Evolutionary conservation across 352 stramenopile genomes (phyloP).

Genomic region (Pythium insidiosum): DNA sequence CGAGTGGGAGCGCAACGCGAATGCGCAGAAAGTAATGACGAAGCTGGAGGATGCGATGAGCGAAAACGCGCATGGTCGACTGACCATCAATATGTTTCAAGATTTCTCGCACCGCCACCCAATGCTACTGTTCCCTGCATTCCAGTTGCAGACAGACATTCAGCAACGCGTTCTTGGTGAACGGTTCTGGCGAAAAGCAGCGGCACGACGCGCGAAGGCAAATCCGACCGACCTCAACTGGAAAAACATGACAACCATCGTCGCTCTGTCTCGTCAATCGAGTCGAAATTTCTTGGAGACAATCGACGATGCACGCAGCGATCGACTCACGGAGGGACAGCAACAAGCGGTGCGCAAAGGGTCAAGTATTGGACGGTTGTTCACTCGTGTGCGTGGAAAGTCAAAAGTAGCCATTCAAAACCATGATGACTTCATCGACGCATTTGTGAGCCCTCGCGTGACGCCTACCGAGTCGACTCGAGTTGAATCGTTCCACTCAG

Average conservation of each 20-base stretch:
- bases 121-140: slow-evolving; percentile 62
- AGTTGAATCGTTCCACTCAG: too few species aligned
- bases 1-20: slow-evolving; percentile 38
- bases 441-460: too few species aligned
- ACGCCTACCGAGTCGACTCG: too few species aligned
- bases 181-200: slow-evolving; percentile 42
- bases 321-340: slow-evolving; percentile 5
- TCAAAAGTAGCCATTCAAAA: too few species aligned
- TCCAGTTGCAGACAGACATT: slow-evolving; percentile 59
- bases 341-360: too few species aligned
- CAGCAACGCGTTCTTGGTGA: slow-evolving; percentile 48
- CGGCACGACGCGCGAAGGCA: slow-evolving; percentile 27
- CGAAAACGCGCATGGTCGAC: slow-evolving; percentile 17
- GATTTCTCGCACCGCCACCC: slow-evolving; percentile 46
- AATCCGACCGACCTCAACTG: slow-evolving; percentile 28
- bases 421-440: too few species aligned
- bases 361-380: too few species aligned
- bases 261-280: slow-evolving; percentile 15
- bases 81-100: slow-evolving; percentile 39
- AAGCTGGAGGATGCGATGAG: slow-evolving; percentile 47
- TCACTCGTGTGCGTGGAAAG: too few species aligned
- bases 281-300: slow-evolving; percentile 12
- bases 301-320: slow-evolving; percentile 4
- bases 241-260: slow-evolving; percentile 24
- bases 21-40: slow-evolving; percentile 44